These are phyloP conservation scores for Globisporangium parvum DNA, from an alignment of 352 stramenopile species.

Conservation along the genomic window DNA sequence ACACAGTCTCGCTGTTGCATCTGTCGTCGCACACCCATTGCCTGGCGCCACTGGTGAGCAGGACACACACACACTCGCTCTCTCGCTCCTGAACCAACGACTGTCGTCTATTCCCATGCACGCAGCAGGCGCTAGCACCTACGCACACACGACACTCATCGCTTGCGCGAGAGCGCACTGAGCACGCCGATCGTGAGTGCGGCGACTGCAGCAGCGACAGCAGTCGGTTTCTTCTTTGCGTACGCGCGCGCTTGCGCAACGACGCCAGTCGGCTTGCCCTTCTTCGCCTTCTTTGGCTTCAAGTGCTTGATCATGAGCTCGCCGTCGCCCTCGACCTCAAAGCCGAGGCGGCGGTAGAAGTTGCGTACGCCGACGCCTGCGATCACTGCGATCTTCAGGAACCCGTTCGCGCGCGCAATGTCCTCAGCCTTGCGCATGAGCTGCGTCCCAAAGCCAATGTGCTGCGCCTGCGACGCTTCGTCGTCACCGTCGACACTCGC, in stretches of 20 bases:
- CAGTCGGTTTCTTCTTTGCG: constrained; percentile 4
- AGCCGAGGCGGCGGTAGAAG: constrained; percentile 88
- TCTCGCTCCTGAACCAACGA: too few species aligned
- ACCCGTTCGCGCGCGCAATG: constrained; percentile 62
- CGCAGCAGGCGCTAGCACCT: too few species aligned
- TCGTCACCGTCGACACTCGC: constrained; percentile 12
- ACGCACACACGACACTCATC: background rate
- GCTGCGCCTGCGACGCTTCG: constrained; percentile 62
- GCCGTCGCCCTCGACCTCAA: constrained; percentile 79
- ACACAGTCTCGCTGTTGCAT: too few species aligned
- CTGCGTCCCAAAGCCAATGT: constrained; percentile 86
- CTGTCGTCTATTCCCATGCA: too few species aligned
- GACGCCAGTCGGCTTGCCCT: background rate
- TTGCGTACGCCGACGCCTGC: constrained; percentile 88
- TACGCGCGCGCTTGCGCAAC: constrained; percentile 8
- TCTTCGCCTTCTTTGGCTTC: constrained; percentile 1
- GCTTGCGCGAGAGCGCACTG: constrained; percentile 7
- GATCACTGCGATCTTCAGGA: constrained; percentile 85
- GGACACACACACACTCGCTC: too few species aligned
- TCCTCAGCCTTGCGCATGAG: constrained; percentile 81
- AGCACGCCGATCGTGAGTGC: constrained; percentile 6
- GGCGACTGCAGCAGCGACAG: constrained; percentile 1
- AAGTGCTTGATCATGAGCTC: constrained; percentile 87
- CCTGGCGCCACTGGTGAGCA: too few species aligned
- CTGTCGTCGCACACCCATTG: too few species aligned